Base-by-base conservation (phyloP, 352 stramenopile genomes). In the Blastocystis sp. region DNA sequence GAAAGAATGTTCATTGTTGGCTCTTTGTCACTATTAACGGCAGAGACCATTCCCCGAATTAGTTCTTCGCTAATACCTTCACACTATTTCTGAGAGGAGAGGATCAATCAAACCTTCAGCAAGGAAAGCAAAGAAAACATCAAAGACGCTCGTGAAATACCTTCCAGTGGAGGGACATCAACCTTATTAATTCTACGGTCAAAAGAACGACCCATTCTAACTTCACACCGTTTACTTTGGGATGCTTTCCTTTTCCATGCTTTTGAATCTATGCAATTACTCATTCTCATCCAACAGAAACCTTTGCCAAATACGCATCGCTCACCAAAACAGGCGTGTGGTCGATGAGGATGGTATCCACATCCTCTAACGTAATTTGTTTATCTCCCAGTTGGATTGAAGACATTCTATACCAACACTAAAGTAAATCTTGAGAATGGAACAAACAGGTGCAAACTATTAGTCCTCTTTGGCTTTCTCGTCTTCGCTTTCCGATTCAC, bases 351-450 rank as follows among this genome's bases (percentile, higher is more conserved):
- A 90, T 76, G 3, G 47, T 37, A 45, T 90, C 76, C 37, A 90
- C 34, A 62, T 90, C 87, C 34, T 90, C 87, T n/a, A 90, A 39
- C 2, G 73, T 90, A 18, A 90, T n/a, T 79, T 87, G 76, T 90
- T 79, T 87, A 6, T 90, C 75, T 26, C 87, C 87, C n/a, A 90
- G 26, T 20, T 81, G 70, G 30, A 81, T 66, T 47, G 7, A 34
- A 62, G 70, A 63, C 70, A 81, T 81, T 45, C 50, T 59, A n/a
- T 59, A 13, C 50, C 50, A 13, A 13, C 11, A n/a, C 50, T n/a
- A 59, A 59, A 59, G 50, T 59, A n/a, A 59, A n/a, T 62, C 53
- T 62, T 62, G 18, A 18, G 18, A 24, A 24, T 24, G 24, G 11
- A 68, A 68, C 59, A 24, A 24, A 24, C 59, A 24, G 20, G 59